These are phyloP conservation scores for Paraconiothyrium sp. DNA, from an alignment of 2,329 filamentous ascomycete species.

Conservation along the genomic window DNA sequence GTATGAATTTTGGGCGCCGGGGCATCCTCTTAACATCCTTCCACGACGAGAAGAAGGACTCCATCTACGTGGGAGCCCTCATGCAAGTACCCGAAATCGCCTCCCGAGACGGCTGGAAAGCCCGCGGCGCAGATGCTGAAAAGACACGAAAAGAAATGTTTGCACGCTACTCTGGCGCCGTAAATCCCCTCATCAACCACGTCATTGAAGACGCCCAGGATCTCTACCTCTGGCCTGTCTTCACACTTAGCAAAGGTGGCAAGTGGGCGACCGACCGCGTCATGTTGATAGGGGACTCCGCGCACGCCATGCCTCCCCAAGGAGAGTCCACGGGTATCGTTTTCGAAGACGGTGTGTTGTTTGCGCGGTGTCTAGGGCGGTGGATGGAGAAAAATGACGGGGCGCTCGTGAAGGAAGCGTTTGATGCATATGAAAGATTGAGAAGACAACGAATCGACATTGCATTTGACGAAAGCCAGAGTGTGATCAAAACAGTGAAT, in stretches of 20 bases:
- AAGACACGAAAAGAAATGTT: slow-evolving; percentile 54
- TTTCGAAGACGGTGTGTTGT: slow-evolving; percentile 62
- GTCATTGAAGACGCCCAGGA: slow-evolving; percentile 55
- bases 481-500: slow-evolving; percentile 56
- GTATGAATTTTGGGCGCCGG: slow-evolving; percentile 57
- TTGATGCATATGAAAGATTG: slow-evolving; percentile 59
- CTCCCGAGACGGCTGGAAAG: slow-evolving; percentile 58
- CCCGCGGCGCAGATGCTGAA: slow-evolving; percentile 54
- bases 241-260: slow-evolving; percentile 54
- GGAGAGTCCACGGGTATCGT: slow-evolving; percentile 62
- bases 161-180: slow-evolving; percentile 51
- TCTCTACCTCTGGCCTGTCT: slow-evolving; percentile 58
- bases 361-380: slow-evolving; percentile 55
- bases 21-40: slow-evolving; percentile 57
- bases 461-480: slow-evolving; percentile 58
- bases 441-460: slow-evolving; percentile 55
- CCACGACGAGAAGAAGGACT: slow-evolving; percentile 47
- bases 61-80: slow-evolving; percentile 56
- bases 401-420: slow-evolving; percentile 54
- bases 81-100: slow-evolving; percentile 56
- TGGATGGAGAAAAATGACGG: slow-evolving; percentile 53
- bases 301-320: slow-evolving; percentile 62
- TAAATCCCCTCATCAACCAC: slow-evolving; percentile 47
- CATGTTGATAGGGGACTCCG: slow-evolving; percentile 58
- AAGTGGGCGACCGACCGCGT: slow-evolving; percentile 57